Evolutionary conservation across 2,329 filamentous ascomycete genomes (phyloP).

Genomic region (Ophiocordyceps camponoti-saundersi): DNA sequence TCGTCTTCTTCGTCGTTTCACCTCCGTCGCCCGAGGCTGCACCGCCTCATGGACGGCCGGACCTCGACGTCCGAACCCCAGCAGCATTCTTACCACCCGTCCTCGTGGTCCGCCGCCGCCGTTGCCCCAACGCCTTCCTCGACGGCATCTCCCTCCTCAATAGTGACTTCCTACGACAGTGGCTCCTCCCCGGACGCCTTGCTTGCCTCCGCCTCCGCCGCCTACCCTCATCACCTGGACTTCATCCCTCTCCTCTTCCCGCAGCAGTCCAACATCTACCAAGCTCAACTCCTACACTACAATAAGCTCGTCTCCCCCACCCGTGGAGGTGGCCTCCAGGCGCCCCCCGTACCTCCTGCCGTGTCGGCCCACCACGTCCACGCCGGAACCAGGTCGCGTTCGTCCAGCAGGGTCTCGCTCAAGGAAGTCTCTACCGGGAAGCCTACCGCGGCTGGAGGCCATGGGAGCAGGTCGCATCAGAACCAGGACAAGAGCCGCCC

Average conservation of each 20-base stretch:
- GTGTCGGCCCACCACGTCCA: conserved; percentile 39
- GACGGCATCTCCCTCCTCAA: conserved; percentile 9
- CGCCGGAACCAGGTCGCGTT: conserved; percentile 37
- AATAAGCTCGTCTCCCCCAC: conserved; percentile 46
- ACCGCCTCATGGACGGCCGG: conserved; percentile 21
- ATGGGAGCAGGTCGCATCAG: conserved; percentile 47
- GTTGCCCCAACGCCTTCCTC: conserved; percentile 5
- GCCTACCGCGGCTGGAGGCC: conserved; percentile 33
- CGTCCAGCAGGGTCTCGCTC: conserved; percentile 42
- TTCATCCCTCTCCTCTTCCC: conserved; percentile 40
- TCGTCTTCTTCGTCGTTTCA: neutral
- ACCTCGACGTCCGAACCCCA: conserved; percentile 19
- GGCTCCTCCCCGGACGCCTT: conserved; percentile 15
- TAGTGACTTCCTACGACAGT: conserved; percentile 9
- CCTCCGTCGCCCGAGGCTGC: conserved; percentile 3
- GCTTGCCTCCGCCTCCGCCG: conserved; percentile 12
- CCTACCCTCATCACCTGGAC: conserved; percentile 28
- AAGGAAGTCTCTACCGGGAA: conserved; percentile 30
- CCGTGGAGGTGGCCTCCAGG: conserved; percentile 37
- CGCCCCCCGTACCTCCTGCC: conserved; percentile 35
- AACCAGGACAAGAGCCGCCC: conserved; percentile 42
- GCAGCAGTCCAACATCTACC: conserved; percentile 40
- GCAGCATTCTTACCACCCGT: conserved; percentile 19
- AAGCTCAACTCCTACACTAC: conserved; percentile 47
- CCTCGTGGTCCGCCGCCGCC: conserved; percentile 14